phyloP scores from a whole-genome alignment of 169 alveolate genomes.

The Cryptosporidium sp. region DNA sequence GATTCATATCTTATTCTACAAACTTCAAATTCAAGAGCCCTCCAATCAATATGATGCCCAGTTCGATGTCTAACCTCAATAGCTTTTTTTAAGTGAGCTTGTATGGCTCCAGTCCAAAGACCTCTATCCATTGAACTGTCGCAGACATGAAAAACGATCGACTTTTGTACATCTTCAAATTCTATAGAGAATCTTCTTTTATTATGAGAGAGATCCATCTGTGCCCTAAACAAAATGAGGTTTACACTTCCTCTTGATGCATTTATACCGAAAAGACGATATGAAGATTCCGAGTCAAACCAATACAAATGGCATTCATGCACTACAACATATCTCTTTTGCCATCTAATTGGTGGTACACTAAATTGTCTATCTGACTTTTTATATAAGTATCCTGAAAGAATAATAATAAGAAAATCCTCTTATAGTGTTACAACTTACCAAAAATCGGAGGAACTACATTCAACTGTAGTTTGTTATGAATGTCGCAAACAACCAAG shows the following conservation, averaged over 20 bases:
- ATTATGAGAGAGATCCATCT: constrained; percentile 74
- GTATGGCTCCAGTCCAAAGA: constrained; percentile 75
- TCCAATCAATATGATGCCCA: constrained; percentile 73
- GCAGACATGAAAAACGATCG: constrained; percentile 63
- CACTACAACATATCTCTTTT: constrained; percentile 69
- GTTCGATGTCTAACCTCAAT: constrained; percentile 67
- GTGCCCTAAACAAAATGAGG: constrained; percentile 70
- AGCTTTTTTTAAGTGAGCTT: constrained; percentile 74
- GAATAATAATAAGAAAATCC: not conserved
- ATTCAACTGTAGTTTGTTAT: constrained; percentile 46
- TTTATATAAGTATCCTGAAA: constrained; percentile 52
- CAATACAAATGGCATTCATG: constrained; percentile 75
- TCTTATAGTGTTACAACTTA: not conserved
- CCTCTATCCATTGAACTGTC: constrained; percentile 75
- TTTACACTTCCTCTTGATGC: constrained; percentile 73
- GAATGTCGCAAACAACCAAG: constrained; percentile 65
- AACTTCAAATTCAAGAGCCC: constrained; percentile 73
- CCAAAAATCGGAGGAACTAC: constrained; percentile 75
- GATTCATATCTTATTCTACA: constrained; percentile 70
- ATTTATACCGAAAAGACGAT: constrained; percentile 66
- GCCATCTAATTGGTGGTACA: constrained; percentile 74
- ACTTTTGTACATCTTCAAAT: constrained; percentile 58
- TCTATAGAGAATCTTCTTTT: constrained; percentile 63
- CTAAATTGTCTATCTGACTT: constrained; percentile 58
- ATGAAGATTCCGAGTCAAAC: constrained; percentile 74